Conservation (phyloP, 805 yeast genomes). For the Henningerozyma blattae region DNA sequence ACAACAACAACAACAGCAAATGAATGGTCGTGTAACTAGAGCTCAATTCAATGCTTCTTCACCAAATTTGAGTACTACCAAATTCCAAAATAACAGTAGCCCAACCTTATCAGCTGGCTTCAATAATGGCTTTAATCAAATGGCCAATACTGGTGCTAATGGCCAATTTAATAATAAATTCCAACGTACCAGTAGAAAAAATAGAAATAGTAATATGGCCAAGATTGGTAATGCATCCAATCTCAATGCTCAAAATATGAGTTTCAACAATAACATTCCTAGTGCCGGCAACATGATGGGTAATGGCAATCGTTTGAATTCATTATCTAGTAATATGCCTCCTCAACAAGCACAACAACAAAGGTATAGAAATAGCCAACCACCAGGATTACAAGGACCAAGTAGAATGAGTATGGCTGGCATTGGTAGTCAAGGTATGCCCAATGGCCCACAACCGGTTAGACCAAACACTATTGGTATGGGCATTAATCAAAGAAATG, state of each 20-base stretch:
- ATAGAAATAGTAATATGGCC: constrained; percentile 24
- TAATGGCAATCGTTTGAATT: constrained; percentile 13
- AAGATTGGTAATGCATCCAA: constrained; percentile 23
- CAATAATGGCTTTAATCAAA: background rate
- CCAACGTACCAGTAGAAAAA: constrained; percentile 26
- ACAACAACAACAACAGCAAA: background rate
- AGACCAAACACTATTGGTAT: background rate
- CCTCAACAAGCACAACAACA: constrained; percentile 1
- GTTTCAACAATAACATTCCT: constrained; percentile 1
- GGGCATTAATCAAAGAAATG: background rate
- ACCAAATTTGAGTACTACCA: no score
- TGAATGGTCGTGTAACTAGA: no score
- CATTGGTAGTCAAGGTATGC: background rate
- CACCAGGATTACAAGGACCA: constrained; percentile 7
- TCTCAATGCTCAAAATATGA: constrained; percentile 1
- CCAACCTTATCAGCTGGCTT: background rate
- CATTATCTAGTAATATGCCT: constrained; percentile 3
- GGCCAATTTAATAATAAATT: constrained; percentile 1
- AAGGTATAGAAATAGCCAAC: constrained; percentile 10
- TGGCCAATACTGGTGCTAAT: constrained; percentile 1
- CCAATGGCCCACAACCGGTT: background rate
- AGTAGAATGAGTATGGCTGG: constrained; percentile 20
- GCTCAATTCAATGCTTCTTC: no score
- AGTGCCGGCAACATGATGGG: constrained; percentile 8
- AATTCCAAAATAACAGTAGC: background rate